Evolutionary conservation across 2,329 filamentous ascomycete genomes (phyloP).

Genomic region (Epichloe sylvatica): DNA sequence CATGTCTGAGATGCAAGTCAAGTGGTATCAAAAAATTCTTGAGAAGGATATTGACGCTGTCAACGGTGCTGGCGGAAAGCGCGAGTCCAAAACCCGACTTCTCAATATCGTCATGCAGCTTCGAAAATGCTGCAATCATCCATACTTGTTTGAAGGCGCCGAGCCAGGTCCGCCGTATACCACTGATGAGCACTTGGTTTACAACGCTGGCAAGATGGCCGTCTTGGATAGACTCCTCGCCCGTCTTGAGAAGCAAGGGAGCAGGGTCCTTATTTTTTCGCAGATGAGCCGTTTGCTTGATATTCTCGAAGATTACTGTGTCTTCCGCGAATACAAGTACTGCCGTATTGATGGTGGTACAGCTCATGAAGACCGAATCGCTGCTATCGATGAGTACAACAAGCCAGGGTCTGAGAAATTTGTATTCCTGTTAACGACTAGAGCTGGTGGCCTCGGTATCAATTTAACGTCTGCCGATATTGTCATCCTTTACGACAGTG

Average conservation of each 20-base stretch:
- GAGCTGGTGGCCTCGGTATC: conserved; percentile 91
- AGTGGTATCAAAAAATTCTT: conserved; percentile 97
- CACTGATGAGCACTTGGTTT: conserved; percentile 88
- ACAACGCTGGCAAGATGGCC: conserved; percentile 93
- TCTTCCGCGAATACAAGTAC: conserved; percentile 89
- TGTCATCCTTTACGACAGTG: conserved; percentile 90
- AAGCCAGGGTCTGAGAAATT: conserved; percentile 92
- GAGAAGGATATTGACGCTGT: conserved; percentile 99
- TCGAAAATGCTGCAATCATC: conserved; percentile 96
- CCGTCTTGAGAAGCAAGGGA: conserved; percentile 73
- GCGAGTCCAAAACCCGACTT: conserved; percentile 91
- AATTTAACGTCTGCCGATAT: conserved; percentile 93
- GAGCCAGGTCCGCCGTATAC: conserved; percentile 96
- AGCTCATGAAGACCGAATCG: conserved; percentile 92
- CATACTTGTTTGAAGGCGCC: conserved; percentile 93
- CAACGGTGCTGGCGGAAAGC: conserved; percentile 89
- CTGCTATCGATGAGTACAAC: conserved; percentile 97
- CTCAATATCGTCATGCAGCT: conserved; percentile 99
- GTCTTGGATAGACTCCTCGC: conserved; percentile 85
- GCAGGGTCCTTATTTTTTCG: conserved; percentile 94
- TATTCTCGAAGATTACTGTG: conserved; percentile 95
- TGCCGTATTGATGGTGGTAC: conserved; percentile 95
- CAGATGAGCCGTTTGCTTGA: conserved; percentile 97
- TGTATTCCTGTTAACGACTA: conserved; percentile 85
- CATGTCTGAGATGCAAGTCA: conserved; percentile 98